Evolutionary conservation across 1,284 basidiomycete genomes (phyloP).

Genomic region (Ceratobasidium sp.): DNA sequence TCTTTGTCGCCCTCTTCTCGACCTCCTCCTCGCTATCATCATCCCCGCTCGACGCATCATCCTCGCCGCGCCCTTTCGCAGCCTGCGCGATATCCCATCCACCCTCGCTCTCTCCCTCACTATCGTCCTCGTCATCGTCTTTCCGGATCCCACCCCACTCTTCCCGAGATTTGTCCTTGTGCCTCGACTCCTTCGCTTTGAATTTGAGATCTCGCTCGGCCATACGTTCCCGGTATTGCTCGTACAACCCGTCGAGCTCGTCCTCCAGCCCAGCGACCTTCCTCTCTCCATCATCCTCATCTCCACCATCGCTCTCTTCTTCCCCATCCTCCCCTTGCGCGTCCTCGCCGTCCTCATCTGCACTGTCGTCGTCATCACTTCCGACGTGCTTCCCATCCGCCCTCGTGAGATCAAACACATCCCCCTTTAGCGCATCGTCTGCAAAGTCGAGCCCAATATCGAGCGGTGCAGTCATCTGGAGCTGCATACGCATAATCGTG

Average conservation of each 20-base stretch:
- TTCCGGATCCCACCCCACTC: conserved; percentile 82
- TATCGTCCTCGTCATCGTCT: conserved; percentile 63
- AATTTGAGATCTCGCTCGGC: conserved; percentile 91
- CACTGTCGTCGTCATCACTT: conserved; percentile 65
- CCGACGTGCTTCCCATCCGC: conserved; percentile 68
- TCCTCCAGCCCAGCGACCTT: conserved; percentile 80
- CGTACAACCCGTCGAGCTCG: conserved; percentile 91
- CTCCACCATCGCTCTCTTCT: conserved; percentile 68
- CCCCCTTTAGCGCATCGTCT: conserved; percentile 77
- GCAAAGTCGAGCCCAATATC: conserved; percentile 94
- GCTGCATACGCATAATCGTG: conserved; percentile 94
- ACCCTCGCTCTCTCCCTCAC: conserved; percentile 64
- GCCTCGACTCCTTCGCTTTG: conserved; percentile 86
- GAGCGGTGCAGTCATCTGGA: conserved; percentile 96
- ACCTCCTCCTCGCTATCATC: conserved; percentile 53
- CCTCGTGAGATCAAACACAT: conserved; percentile 86
- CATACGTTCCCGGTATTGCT: conserved; percentile 86
- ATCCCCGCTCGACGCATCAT: conserved; percentile 54
- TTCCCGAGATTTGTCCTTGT: conserved; percentile 76
- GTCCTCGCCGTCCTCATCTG: conserved; percentile 60
- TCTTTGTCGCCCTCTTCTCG: conserved; percentile 55
- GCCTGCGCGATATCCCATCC: conserved; percentile 62
- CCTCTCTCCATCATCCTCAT: conserved; percentile 77
- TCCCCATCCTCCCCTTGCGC: conserved; percentile 56
- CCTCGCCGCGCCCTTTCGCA: conserved; percentile 63